phyloP scores from a whole-genome alignment of 225 moss, liverwort and hornwort genomes.

The Sphagnum contortum region DNA sequence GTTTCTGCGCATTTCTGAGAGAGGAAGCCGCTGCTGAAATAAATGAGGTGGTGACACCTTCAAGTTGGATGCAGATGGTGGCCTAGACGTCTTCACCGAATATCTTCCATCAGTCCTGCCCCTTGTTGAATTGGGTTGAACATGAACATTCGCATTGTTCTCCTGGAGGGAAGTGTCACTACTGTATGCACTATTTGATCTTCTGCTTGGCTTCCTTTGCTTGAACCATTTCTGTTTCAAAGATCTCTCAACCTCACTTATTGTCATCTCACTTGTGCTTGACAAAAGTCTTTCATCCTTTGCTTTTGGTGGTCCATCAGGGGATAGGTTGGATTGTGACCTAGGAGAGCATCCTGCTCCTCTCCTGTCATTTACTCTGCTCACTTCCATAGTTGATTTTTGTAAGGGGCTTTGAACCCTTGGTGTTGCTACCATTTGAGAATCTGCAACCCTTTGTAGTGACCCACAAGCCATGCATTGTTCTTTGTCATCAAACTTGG shows the following conservation, averaged over 20 bases:
- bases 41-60: slow-evolving; percentile 20
- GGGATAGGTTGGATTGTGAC: background rate
- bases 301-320: slow-evolving; percentile 1
- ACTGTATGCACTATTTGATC: slow-evolving; percentile 10
- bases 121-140: slow-evolving; percentile 20
- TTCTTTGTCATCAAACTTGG: slow-evolving; percentile 4
- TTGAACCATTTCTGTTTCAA: slow-evolving; percentile 57
- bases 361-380: slow-evolving; percentile 4
- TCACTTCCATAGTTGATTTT: slow-evolving; percentile 10
- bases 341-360: slow-evolving; percentile 11
- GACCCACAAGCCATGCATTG: slow-evolving; percentile 10
- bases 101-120: slow-evolving; percentile 12
- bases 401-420: slow-evolving; percentile 8
- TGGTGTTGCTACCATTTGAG: background rate
- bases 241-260: slow-evolving; percentile 29
- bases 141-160: slow-evolving; percentile 21
- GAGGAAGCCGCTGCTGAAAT: slow-evolving; percentile 24
- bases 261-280: slow-evolving; percentile 4
- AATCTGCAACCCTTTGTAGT: slow-evolving; percentile 10
- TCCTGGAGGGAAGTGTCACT: slow-evolving; percentile 13
- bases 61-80: slow-evolving; percentile 22
- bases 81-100: slow-evolving; percentile 17
- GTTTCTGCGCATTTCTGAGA: slow-evolving; percentile 17
- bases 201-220: slow-evolving; percentile 29
- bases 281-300: background rate